Evolutionary conservation across 129 eudicot genomes (phyloP), one percentile per base, ranked within the genome.

Genomic region (Cynara cardunculus): DNA sequence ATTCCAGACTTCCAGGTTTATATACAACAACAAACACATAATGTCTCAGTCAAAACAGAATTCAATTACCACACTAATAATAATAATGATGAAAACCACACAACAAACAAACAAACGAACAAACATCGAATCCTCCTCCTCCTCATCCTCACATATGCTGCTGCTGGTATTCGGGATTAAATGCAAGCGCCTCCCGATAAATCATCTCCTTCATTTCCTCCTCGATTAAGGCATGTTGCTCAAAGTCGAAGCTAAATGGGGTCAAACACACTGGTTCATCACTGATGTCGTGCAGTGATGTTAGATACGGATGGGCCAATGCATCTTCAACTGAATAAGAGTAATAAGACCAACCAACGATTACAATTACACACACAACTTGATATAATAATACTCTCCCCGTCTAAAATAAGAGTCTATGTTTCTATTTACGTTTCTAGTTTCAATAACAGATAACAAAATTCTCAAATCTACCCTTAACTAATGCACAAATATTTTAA

Each of bases 121-220:
- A 69, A 9, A 18, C 2, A 41, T 1, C 53, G 3, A 41, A 10
- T 41, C 46, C 53, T 21, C 14, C 70, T 67, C 56, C 49, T 88
- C 80, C 39, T 34, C 62, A 2, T 53, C 62, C 62, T 53, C 22
- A 53, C 62, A 53, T 53, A 53, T 53, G 62, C 22, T 84, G 77
- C 67, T 85, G 88, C 70, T 80, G 91, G 71, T 90, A 87, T 76
- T 93, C 93, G 0, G 96, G 96, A 81, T 93, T 93, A 67, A 93
- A 90, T 62, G 96, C 96, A 6, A 93, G 88, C 68, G 93, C 90
- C 81, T 93, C 97, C 84, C 88, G 83, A 72, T 93, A 90, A 76
- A 93, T 90, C 65, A 93, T 87, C 88, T 93, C 97, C 88, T 87
- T 93, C 93, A 90, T 90, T 80, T 93, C 94, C 82, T 90, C 97